Conservation (phyloP, 257 asterid genomes). For the Solanum neorickii region DNA sequence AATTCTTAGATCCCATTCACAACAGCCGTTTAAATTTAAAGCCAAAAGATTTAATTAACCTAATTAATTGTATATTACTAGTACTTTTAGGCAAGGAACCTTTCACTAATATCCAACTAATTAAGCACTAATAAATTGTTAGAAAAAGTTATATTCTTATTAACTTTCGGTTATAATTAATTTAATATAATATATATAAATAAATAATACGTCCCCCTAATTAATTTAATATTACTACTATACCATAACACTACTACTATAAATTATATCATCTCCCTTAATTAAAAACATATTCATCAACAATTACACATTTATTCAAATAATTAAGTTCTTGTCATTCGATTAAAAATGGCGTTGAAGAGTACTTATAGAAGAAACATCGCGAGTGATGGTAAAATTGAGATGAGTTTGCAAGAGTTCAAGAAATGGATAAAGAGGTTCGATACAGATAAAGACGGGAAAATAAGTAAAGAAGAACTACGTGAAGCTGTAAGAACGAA, state of each 20-base stretch:
- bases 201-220: not conserved
- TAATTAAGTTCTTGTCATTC: not conserved
- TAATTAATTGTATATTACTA: not conserved
- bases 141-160: not conserved
- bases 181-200: too few species aligned
- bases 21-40: too few species aligned
- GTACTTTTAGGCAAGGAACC: not conserved
- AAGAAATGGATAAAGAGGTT: conserved; percentile 31
- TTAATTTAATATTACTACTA: not conserved
- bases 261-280: not conserved
- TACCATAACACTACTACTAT: not conserved
- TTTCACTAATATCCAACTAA: not conserved
- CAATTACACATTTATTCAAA: not conserved
- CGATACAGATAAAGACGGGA: conserved; percentile 13
- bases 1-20: not conserved
- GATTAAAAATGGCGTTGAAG: not conserved
- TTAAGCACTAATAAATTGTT: not conserved
- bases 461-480: conserved; percentile 24
- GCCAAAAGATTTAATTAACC: too few species aligned
- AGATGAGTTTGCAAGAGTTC: conserved; percentile 26
- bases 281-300: not conserved
- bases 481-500: conserved; percentile 15
- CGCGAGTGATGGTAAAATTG: conserved; percentile 11
- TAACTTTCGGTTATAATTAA: not conserved
- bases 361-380: not conserved